Percentiles rank a stretch among this genome's conserved stretches.
Conservation (phyloP, 176 grass and related monocot genomes). For the Avena sativa region DNA sequence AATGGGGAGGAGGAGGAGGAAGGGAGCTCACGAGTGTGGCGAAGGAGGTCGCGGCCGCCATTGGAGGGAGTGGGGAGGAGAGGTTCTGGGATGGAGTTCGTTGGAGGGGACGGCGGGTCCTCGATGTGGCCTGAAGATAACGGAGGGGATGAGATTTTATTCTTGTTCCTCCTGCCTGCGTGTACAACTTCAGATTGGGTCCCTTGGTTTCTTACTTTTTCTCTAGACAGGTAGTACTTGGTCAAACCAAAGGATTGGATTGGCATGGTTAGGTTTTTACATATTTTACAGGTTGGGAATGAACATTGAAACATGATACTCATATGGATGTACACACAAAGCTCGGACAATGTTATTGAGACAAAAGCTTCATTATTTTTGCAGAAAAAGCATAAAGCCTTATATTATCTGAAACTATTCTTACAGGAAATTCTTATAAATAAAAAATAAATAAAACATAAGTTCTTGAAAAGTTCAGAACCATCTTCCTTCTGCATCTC, state of each 20-base stretch:
- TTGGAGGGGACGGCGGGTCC: not conserved
- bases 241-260: not conserved
- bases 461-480: too few species aligned
- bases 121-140: not conserved
- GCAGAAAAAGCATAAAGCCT: too few species aligned
- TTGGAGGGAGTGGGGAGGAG: not conserved
- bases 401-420: too few species aligned
- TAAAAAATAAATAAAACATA: too few species aligned
- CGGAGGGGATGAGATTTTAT: constrained; percentile 23
- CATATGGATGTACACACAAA: not conserved
- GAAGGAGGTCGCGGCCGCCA: constrained; percentile 58
- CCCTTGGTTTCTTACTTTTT: not conserved
- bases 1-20: not conserved
- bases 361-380: not conserved
- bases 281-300: not conserved
- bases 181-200: not conserved
- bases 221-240: not conserved
- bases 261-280: not conserved
- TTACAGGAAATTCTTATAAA: too few species aligned
- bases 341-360: not conserved
- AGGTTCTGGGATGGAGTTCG: not conserved
- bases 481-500: too few species aligned
- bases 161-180: not conserved
- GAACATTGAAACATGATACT: not conserved
- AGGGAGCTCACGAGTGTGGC: constrained; percentile 39